Evolutionary conservation across 164 flowering plant genomes (phyloP).

Genomic region (Tetrastigma voinierianum): DNA sequence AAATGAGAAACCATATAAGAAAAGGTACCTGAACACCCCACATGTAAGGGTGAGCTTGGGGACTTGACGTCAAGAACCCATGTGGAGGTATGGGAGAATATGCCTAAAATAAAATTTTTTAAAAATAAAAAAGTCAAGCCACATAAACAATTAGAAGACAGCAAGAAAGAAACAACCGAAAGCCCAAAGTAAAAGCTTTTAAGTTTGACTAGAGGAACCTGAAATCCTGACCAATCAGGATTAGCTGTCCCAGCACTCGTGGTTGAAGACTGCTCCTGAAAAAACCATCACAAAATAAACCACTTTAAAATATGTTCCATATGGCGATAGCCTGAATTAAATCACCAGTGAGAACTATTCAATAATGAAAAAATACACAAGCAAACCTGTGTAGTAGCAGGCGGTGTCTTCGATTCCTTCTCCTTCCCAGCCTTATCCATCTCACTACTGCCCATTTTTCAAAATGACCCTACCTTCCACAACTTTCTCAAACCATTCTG

Average conservation of each 20-base stretch:
- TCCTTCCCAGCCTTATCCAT: conserved; percentile 61
- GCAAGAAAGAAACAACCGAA: not conserved
- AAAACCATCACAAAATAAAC: conserved; percentile 4
- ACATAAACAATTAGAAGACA: not conserved
- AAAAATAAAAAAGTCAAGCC: not conserved
- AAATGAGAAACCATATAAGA: not conserved
- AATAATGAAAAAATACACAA: not conserved
- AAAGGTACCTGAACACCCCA: conserved; percentile 94
- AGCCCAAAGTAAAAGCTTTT: not conserved
- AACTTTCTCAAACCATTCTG: conserved; percentile 38
- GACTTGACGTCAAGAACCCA: conserved; percentile 88
- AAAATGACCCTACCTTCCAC: conserved; percentile 24
- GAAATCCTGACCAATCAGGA: conserved; percentile 92
- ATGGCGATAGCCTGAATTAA: not conserved
- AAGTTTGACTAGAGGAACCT: conserved; percentile 41
- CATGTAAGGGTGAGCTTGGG: conserved; percentile 94
- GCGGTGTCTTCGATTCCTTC: conserved; percentile 51
- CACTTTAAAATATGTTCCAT: not conserved
- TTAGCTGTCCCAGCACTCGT: conserved; percentile 51
- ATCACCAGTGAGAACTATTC: not conserved
- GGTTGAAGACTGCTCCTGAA: conserved; percentile 67
- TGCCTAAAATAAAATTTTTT: conserved; percentile 58
- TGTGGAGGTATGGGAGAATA: conserved; percentile 89
- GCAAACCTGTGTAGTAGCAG: conserved; percentile 54
- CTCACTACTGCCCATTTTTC: conserved; percentile 71